A percentile compares a stretch with the other conserved stretches of the same genome.
phyloP scores from a whole-genome alignment of 129 eudicot genomes.

The Dittrichia graveolens region DNA sequence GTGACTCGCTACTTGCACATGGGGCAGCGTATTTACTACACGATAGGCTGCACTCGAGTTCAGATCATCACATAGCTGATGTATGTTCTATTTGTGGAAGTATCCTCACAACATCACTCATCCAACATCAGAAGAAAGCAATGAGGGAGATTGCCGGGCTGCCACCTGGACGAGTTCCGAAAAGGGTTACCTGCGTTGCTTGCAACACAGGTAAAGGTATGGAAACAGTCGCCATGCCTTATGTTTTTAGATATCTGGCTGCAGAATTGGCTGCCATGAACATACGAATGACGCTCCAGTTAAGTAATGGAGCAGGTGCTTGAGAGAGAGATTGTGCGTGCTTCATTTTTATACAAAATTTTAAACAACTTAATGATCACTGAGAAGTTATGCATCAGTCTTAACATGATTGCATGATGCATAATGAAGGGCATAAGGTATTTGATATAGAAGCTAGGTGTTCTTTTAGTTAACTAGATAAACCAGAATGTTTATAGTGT shows the following conservation, averaged over 20 bases:
- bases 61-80: constrained; percentile 90
- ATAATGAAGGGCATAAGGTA: not conserved
- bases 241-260: constrained; percentile 84
- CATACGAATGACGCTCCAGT: constrained; percentile 65
- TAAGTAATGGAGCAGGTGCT: constrained; percentile 64
- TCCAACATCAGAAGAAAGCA: constrained; percentile 54
- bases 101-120: constrained; percentile 59
- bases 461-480: not conserved
- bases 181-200: constrained; percentile 72
- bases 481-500: constrained; percentile 22
- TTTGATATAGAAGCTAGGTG: not conserved
- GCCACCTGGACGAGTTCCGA: constrained; percentile 71
- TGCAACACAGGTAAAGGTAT: constrained; percentile 80
- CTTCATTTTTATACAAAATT: not conserved
- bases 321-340: constrained; percentile 1
- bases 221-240: constrained; percentile 98
- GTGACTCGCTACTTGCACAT: constrained; percentile 92
- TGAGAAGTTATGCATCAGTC: too few species aligned
- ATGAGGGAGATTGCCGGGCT: constrained; percentile 52
- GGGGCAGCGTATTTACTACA: constrained; percentile 93
- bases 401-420: too few species aligned
- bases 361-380: not conserved
- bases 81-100: constrained; percentile 92
- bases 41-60: constrained; percentile 83
- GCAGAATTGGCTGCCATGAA: constrained; percentile 95